phyloP scores from a whole-genome alignment of 2,329 filamentous ascomycete genomes.

The Trichoderma hamatum region DNA sequence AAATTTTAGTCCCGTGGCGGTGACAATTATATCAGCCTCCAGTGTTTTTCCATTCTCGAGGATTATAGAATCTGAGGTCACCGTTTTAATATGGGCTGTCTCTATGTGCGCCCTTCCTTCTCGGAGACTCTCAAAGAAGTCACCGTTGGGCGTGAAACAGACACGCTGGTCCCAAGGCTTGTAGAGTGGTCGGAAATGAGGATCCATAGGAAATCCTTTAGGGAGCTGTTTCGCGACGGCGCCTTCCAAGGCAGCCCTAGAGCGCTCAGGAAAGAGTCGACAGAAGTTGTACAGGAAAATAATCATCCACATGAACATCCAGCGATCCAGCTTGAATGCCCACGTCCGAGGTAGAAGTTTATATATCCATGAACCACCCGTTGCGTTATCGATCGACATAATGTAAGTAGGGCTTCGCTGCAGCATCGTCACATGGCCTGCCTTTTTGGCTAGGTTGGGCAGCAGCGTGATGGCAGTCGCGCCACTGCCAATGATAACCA shows the following conservation, averaged over 20 bases:
- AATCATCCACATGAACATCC: conserved; percentile 48
- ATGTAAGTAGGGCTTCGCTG: conserved; percentile 69
- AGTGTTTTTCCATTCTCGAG: conserved; percentile 50
- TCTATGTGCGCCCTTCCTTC: conserved; percentile 46
- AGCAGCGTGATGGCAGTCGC: conserved; percentile 70
- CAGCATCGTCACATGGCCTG: conserved; percentile 66
- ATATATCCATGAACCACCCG: neutral
- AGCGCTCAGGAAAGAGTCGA: conserved; percentile 33
- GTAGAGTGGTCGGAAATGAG: conserved; percentile 59
- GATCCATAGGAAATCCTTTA: conserved; percentile 49
- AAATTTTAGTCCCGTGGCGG: conserved; percentile 64
- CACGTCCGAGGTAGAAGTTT: neutral
- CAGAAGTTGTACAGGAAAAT: conserved; percentile 41
- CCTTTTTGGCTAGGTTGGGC: conserved; percentile 61
- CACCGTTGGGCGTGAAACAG: conserved; percentile 56
- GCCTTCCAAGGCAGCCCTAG: conserved; percentile 54
- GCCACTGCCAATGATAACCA: conserved; percentile 68
- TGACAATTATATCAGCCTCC: conserved; percentile 64
- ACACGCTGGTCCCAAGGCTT: conserved; percentile 70
- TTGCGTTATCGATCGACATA: conserved; percentile 47
- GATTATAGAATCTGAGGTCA: conserved; percentile 48
- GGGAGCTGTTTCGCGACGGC: conserved; percentile 53
- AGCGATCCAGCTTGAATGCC: conserved; percentile 32
- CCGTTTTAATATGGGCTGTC: conserved; percentile 50
- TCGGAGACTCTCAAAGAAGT: conserved; percentile 49